A percentile compares a stretch with the other conserved stretches of the same genome.
phyloP scores from a whole-genome alignment of 768 basidiomycete genomes.

The Lentinus tigrinus region DNA sequence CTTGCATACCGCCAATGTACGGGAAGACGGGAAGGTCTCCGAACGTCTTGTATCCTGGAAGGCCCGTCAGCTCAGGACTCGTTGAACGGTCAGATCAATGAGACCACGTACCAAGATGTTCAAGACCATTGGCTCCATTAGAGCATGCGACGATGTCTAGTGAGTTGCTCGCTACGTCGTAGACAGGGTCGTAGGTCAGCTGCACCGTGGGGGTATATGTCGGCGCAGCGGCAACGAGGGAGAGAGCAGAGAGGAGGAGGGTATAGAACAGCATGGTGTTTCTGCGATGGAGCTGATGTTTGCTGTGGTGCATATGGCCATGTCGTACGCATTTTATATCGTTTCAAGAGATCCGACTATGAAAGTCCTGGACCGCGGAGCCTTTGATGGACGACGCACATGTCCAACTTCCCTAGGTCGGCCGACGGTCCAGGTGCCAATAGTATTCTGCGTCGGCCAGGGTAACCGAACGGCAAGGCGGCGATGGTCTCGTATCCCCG shows the following conservation, averaged over 20 bases:
- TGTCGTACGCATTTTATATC: too few species aligned
- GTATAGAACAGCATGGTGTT: conserved; percentile 15
- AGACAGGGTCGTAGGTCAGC: conserved; percentile 37
- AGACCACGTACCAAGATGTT: conserved; percentile 20
- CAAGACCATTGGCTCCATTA: conserved; percentile 35
- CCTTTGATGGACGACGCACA: too few species aligned
- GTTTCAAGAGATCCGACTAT: too few species aligned
- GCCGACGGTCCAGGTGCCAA: too few species aligned
- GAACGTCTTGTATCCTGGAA: conserved; percentile 32
- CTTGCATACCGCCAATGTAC: conserved; percentile 32
- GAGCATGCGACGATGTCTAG: conserved; percentile 38
- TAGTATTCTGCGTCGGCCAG: too few species aligned
- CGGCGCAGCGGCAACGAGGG: conserved; percentile 8
- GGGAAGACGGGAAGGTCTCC: conserved; percentile 32
- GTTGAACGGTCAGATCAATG: background rate
- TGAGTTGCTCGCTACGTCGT: conserved; percentile 30
- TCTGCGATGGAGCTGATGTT: background rate
- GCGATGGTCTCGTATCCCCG: too few species aligned
- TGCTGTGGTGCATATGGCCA: background rate
- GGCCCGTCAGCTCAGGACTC: background rate
- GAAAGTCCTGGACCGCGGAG: too few species aligned
- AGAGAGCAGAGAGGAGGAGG: conserved; percentile 12
- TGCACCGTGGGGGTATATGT: too few species aligned
- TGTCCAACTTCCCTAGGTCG: too few species aligned
- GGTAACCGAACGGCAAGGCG: too few species aligned